Conservation (phyloP, 345 rosid genomes). For the Capsella bursapastoris region DNA sequence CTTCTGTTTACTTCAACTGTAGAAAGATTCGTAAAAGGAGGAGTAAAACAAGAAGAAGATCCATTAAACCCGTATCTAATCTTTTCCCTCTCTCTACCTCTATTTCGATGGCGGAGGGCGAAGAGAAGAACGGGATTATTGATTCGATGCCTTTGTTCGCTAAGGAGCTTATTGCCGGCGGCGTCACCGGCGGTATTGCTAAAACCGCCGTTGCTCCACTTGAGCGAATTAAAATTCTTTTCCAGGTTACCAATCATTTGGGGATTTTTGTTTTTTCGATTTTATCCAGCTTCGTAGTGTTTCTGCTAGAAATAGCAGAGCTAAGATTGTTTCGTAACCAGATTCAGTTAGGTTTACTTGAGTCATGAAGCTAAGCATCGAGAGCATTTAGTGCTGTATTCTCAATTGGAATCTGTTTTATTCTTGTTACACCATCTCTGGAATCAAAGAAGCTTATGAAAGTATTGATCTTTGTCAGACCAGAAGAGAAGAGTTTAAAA, state of each 20-base stretch:
- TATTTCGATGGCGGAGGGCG: conserved; percentile 50
- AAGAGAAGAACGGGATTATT: conserved; percentile 61
- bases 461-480: conserved; percentile 57
- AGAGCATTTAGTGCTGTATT: neutral
- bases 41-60: conserved; percentile 14
- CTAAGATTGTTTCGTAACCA: neutral
- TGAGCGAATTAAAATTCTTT: conserved; percentile 90
- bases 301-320: neutral
- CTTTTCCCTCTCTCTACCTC: conserved; percentile 28
- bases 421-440: neutral
- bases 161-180: conserved; percentile 88
- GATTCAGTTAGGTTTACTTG: neutral
- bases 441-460: conserved; percentile 8
- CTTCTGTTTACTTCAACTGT: conserved; percentile 19
- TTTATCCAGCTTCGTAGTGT: neutral
- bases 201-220: conserved; percentile 91
- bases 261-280: neutral
- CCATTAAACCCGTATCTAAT: conserved; percentile 22
- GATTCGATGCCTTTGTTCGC: conserved; percentile 79
- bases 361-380: conserved; percentile 21
- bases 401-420: neutral
- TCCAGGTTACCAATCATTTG: conserved; percentile 62
- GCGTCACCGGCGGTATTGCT: conserved; percentile 88
- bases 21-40: conserved; percentile 9
- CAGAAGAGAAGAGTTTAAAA: conserved; percentile 79